These are phyloP conservation scores for Fomitopsis palustris DNA, from an alignment of 1,284 basidiomycete genomes.

Conservation along the genomic window DNA sequence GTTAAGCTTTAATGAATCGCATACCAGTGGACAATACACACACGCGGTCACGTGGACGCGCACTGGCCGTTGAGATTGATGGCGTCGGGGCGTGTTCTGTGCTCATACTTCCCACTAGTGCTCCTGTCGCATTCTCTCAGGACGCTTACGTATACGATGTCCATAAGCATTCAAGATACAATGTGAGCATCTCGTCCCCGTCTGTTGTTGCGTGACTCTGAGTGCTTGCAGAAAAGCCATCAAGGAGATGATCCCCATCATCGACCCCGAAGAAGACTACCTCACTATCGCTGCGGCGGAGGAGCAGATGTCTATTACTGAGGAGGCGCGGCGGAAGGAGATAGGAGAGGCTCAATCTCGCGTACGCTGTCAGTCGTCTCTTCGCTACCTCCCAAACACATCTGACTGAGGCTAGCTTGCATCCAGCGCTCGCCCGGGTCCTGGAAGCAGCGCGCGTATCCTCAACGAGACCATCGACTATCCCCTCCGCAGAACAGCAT, in stretches of 20 bases:
- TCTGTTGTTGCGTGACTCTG: neutral
- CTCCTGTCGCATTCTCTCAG: neutral
- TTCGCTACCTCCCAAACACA: neutral
- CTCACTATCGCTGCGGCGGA: slow-evolving; percentile 68
- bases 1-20: neutral
- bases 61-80: neutral
- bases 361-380: slow-evolving; percentile 46
- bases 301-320: slow-evolving; percentile 56
- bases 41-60: neutral
- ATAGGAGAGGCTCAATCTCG: slow-evolving; percentile 59
- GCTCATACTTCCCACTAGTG: neutral
- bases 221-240: slow-evolving; percentile 51
- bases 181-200: neutral
- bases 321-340: slow-evolving; percentile 55
- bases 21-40: neutral
- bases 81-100: neutral
- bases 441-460: slow-evolving; percentile 69
- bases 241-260: slow-evolving; percentile 60
- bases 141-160: slow-evolving; percentile 1
- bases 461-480: slow-evolving; percentile 61
- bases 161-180: slow-evolving; percentile 9
- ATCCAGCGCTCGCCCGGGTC: slow-evolving; percentile 55
- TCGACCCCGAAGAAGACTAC: slow-evolving; percentile 74
- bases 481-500: slow-evolving; percentile 66
- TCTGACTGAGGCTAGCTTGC: neutral